Conservation (phyloP, 352 stramenopile species). For the Phytopythium oedochilum region DNA sequence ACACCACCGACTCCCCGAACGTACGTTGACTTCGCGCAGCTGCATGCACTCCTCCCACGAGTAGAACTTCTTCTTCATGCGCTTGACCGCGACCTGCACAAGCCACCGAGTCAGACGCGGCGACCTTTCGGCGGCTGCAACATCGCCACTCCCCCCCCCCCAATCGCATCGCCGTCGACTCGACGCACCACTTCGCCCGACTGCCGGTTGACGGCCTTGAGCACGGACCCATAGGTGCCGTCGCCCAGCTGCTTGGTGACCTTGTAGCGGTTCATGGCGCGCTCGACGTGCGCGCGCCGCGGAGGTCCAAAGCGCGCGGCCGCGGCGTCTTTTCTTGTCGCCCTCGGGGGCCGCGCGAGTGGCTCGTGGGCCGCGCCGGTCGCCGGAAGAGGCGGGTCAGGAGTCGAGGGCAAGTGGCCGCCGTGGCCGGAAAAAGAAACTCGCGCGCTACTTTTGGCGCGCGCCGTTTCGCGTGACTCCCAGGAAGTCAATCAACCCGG, state of each 20-base stretch:
- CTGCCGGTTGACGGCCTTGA: conserved; percentile 93
- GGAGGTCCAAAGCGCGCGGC: neutral
- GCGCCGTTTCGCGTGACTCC: neutral
- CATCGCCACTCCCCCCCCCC: too few relatives aligned
- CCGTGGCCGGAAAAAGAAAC: neutral
- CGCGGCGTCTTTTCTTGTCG: conserved; percentile 4
- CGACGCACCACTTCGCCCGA: conserved; percentile 88
- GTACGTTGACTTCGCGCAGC: conserved; percentile 95
- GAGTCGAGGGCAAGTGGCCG: neutral
- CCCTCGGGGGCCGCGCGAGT: neutral
- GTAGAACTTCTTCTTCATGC: conserved; percentile 98
- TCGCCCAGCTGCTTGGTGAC: conserved; percentile 95
- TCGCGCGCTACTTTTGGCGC: neutral
- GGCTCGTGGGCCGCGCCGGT: neutral
- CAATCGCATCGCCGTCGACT: neutral
- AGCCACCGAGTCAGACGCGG: neutral
- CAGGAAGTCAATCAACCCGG: neutral
- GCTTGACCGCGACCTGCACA: conserved; percentile 92
- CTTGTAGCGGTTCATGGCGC: conserved; percentile 91
- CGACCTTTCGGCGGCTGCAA: conserved; percentile 5
- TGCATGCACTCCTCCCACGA: conserved; percentile 96
- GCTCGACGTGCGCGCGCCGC: neutral
- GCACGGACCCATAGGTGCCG: conserved; percentile 93
- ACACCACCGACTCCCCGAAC: conserved; percentile 8
- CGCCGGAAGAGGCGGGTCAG: neutral